Conservation (phyloP, 2,329 filamentous ascomycete genomes). For the Botrytis byssoidea region DNA sequence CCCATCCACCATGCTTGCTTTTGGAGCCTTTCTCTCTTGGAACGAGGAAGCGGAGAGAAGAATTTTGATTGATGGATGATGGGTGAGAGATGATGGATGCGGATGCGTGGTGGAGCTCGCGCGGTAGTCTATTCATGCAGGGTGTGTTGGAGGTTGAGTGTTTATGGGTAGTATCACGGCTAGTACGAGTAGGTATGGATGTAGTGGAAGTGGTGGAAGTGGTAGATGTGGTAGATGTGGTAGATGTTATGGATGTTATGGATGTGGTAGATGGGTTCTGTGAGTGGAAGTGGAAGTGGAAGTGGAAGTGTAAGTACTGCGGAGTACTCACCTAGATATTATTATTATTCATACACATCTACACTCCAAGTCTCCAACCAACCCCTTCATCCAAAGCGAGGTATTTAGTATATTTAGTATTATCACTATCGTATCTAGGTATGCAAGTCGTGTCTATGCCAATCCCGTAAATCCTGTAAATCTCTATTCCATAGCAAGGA, state of each 20-base stretch:
- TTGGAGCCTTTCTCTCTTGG: background rate
- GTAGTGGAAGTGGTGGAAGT: too few relatives aligned
- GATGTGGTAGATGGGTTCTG: background rate
- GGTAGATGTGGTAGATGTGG: background rate
- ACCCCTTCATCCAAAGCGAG: conserved; percentile 6
- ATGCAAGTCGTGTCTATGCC: background rate
- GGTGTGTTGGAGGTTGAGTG: background rate
- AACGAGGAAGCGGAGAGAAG: background rate
- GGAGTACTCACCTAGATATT: background rate
- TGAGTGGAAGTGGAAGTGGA: background rate
- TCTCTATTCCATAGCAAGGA: background rate
- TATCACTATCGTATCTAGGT: background rate
- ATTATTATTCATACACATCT: too few relatives aligned
- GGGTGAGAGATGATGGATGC: background rate
- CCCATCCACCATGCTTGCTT: background rate
- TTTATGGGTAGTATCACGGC: background rate
- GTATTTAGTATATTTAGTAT: background rate
- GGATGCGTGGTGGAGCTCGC: background rate
- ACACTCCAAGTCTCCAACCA: too few relatives aligned
- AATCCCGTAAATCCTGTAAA: background rate
- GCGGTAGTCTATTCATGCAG: background rate
- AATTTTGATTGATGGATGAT: background rate
- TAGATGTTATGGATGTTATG: too few relatives aligned
- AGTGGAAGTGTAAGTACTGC: background rate
- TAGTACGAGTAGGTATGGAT: background rate